Percentiles rank a stretch among this genome's conserved stretches.
These are phyloP conservation scores for Suillus alpinus DNA, from an alignment of 768 basidiomycete genomes.

Conservation along the genomic window DNA sequence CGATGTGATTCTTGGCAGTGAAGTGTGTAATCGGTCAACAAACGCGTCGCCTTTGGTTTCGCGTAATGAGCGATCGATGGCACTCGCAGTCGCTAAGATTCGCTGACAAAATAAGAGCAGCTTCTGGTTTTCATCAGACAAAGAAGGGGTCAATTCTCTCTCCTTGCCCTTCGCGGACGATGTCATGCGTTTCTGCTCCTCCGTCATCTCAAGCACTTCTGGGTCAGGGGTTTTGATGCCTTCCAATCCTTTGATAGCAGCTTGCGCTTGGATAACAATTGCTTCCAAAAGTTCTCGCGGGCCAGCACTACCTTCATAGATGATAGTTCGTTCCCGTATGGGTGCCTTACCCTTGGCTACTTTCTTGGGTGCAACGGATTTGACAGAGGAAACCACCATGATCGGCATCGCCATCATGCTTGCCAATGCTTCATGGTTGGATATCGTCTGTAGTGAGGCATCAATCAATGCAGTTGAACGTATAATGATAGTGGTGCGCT, in stretches of 20 bases:
- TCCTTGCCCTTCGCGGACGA: constrained; percentile 66
- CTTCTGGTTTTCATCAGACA: constrained; percentile 74
- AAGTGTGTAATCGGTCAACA: constrained; percentile 71
- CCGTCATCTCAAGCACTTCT: constrained; percentile 67
- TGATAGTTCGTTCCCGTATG: constrained; percentile 75
- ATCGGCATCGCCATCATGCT: constrained; percentile 98
- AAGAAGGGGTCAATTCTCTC: constrained; percentile 32
- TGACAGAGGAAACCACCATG: constrained; percentile 77
- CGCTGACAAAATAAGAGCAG: constrained; percentile 81
- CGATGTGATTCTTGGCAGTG: constrained; percentile 70
- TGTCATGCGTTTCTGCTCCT: constrained; percentile 88
- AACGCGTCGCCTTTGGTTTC: constrained; percentile 91
- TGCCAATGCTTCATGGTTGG: constrained; percentile 87
- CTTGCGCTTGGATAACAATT: constrained; percentile 89
- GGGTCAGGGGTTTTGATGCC: constrained; percentile 51
- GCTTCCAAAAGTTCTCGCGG: constrained; percentile 91
- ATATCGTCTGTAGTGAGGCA: constrained; percentile 64
- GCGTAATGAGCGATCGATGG: constrained; percentile 83
- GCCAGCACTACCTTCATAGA: constrained; percentile 89
- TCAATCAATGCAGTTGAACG: constrained; percentile 6
- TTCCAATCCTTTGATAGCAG: constrained; percentile 85
- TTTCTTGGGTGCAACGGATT: constrained; percentile 59
- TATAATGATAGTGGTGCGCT: constrained; percentile 11
- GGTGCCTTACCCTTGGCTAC: constrained; percentile 41
- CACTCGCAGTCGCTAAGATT: constrained; percentile 76